Evolutionary conservation across 192 early-diverging fungal genomes (phyloP).

Genomic region (Backusella mclennaniae): DNA sequence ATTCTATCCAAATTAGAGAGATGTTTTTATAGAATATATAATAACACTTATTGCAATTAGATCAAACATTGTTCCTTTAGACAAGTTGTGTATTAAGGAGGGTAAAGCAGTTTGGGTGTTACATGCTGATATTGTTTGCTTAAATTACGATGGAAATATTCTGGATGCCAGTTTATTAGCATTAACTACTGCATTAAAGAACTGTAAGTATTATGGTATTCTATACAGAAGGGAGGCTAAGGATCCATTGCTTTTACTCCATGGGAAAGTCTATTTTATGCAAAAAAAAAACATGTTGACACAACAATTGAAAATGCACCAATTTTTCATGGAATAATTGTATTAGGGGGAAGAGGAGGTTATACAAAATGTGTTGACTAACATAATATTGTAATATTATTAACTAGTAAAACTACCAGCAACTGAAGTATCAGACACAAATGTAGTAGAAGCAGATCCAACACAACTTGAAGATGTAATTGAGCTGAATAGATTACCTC

Average conservation of each 20-base stretch:
- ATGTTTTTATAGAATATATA: constrained; percentile 7
- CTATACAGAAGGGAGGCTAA: too few relatives aligned
- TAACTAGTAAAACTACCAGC: constrained; percentile 68
- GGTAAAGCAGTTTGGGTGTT: constrained; percentile 85
- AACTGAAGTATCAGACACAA: constrained; percentile 60
- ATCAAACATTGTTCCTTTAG: constrained; percentile 59
- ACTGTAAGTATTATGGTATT: constrained; percentile 44
- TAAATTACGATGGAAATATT: constrained; percentile 90
- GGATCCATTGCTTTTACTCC: too few relatives aligned
- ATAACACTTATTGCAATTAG: constrained; percentile 23
- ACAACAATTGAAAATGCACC: too few relatives aligned
- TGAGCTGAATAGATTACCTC: constrained; percentile 44
- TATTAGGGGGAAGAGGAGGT: neutral
- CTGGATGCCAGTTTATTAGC: constrained; percentile 84
- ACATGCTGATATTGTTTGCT: constrained; percentile 85
- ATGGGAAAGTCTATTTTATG: neutral
- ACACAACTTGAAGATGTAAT: constrained; percentile 42
- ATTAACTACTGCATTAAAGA: constrained; percentile 72
- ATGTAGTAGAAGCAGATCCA: constrained; percentile 63
- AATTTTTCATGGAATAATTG: too few relatives aligned
- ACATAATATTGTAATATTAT: neutral
- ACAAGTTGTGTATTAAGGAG: constrained; percentile 74
- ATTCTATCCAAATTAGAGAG: neutral
- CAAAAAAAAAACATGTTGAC: neutral
- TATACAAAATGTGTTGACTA: neutral